A percentile compares a stretch with the other conserved stretches of the same genome.
phyloP scores from a whole-genome alignment of 2,329 filamentous ascomycete species.

The Microdochium trichocladiopsis region DNA sequence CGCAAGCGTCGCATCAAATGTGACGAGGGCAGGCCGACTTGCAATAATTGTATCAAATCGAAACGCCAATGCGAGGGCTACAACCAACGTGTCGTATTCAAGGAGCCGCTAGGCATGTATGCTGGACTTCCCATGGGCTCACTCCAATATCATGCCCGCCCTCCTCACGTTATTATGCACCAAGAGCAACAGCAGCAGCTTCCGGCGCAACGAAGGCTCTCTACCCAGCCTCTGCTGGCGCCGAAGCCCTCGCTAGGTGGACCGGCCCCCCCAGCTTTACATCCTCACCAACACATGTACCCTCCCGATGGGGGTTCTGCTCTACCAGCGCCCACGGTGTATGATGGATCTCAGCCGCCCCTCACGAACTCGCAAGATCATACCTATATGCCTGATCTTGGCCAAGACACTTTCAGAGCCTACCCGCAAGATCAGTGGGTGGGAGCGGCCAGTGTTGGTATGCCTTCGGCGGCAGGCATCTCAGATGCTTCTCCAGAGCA shows the following conservation, averaged over 20 bases:
- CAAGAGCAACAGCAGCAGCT: slow-evolving; percentile 33
- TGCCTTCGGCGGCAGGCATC: too few relatives aligned
- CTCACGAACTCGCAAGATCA: neutral
- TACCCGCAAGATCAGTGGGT: too few relatives aligned
- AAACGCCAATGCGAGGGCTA: slow-evolving; percentile 81
- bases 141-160: slow-evolving; percentile 36
- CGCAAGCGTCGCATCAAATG: slow-evolving; percentile 95
- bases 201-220: slow-evolving; percentile 27
- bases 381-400: neutral
- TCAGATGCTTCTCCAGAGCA: too few relatives aligned
- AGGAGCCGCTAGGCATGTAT: slow-evolving; percentile 58
- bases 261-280: neutral
- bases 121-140: slow-evolving; percentile 38
- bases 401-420: too few relatives aligned
- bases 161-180: slow-evolving; percentile 34
- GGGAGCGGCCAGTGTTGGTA: too few relatives aligned
- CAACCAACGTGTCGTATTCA: slow-evolving; percentile 74
- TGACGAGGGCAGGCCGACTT: slow-evolving; percentile 79
- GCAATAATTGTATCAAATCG: slow-evolving; percentile 80
- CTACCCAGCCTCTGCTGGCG: slow-evolving; percentile 27
- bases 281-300: neutral
- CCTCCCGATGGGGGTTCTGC: neutral
- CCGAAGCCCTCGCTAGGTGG: slow-evolving; percentile 35
- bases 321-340: neutral
- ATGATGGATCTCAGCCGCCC: neutral